Evolutionary conservation across 495 filamentous ascomycete genomes (phyloP), one percentile per base, ranked within the genome.

Genomic region (Bombardia bombarda): DNA sequence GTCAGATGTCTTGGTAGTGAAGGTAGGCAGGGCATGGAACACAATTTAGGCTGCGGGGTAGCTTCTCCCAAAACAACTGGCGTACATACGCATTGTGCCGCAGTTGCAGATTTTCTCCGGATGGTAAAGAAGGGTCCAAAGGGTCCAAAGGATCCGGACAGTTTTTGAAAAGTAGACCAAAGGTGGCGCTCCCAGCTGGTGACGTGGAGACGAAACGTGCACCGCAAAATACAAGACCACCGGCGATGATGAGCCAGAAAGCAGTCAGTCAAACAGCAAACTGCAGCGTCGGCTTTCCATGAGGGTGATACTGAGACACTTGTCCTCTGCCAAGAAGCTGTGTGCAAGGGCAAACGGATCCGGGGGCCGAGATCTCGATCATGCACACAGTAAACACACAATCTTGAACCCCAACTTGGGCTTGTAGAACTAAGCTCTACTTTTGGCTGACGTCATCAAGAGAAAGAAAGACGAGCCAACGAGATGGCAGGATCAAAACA

Each of bases 21-120:
- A 19, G 47, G 8, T 9, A 25, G 18, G 30, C n/a, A 28, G 38
- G 28, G 24, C 47, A 50, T 51, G 42, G 28, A 24, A 14, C 19
- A 44, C 33, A 13, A 50, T 40, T 43, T 44, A 44, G 43, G 25
- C 42, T 49, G 50, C 47, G 47, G 54, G 42, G 47, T 36, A 49
- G 33, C n/a, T n/a, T n/a, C 32, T 39, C 50, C 46, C 50, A 45
- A 43, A 43, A 45, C 30, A 32, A 33, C 38, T 28, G 12, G 35
- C 43, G 16, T 40, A 40, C 52, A 51, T 42, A 38, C 45, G 43
- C 46, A 38, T 38, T 25, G 24, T 42, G 50, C 42, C 22, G 42
- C 34, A 38, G 37, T 21, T 49, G 47, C 54, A 52, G 39, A 24
- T 43, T 47, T 50, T 38, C 37, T 38, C 43, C 24, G 33, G 43